Evolutionary conservation across 169 alveolate species (phyloP).

Genomic region (Plasmodium chabaudi): DNA sequence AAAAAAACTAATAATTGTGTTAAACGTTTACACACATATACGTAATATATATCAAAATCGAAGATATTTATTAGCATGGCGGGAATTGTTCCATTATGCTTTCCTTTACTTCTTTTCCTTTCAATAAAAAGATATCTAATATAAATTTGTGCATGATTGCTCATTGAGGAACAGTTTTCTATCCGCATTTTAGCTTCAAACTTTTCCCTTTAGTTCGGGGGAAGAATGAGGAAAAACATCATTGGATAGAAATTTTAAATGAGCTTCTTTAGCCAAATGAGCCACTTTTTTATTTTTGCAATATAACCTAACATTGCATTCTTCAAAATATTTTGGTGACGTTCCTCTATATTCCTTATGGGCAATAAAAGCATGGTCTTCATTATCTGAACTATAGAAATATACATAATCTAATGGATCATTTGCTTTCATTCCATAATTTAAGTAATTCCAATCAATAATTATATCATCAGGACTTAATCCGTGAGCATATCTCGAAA

Average conservation of each 20-base stretch:
- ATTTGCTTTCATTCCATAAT: constrained; percentile 74
- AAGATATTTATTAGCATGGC: too few relatives aligned
- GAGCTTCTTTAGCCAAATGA: constrained; percentile 73
- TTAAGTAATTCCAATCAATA: constrained; percentile 69
- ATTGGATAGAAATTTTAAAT: constrained; percentile 39
- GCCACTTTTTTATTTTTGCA: constrained; percentile 73
- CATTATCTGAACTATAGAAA: constrained; percentile 70
- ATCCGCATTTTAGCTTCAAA: too few relatives aligned
- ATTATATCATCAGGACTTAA: constrained; percentile 70
- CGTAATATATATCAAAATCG: too few relatives aligned
- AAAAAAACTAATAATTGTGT: too few relatives aligned
- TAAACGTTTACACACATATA: too few relatives aligned
- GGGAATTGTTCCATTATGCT: too few relatives aligned
- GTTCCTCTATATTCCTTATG: constrained; percentile 70
- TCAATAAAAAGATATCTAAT: too few relatives aligned
- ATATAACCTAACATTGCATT: constrained; percentile 59
- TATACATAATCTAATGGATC: constrained; percentile 69
- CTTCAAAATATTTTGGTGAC: constrained; percentile 67
- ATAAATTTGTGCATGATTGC: too few relatives aligned
- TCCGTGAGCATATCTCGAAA: constrained; percentile 66
- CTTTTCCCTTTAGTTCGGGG: not conserved
- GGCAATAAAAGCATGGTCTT: constrained; percentile 68
- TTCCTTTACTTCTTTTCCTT: too few relatives aligned
- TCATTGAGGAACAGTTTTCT: too few relatives aligned
- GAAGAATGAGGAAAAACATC: constrained; percentile 49